Base-by-base conservation (phyloP, 192 early-diverging fungal genomes). In the Rhizophagus clarus region DNA sequence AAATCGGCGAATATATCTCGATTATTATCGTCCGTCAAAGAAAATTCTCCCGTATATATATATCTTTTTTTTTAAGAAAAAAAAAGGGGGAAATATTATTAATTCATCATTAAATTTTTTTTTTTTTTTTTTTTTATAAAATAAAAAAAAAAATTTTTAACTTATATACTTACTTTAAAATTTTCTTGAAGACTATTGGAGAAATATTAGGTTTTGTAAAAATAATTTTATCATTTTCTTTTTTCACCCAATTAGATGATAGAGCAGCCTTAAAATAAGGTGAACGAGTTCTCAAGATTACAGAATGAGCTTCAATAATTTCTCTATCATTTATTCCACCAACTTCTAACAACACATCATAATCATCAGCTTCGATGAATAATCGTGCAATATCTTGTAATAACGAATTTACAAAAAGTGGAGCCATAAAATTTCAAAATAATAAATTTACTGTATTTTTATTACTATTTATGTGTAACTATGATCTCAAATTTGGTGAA, bases 141-240 rank as follows among this genome's bases (percentile, higher is more conserved):
- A n/a, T n/a, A n/a, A n/a, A 51, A 51, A 42, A 42, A 42, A 42
- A 42, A 42, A 42, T 9, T 51, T 51, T 40, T 34, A 34, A 34
- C 34, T 34, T 4, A 34, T 34, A 34, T 4, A 56, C 73, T 22
- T 74, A 74, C 73, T 29, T 74, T 32, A 74, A 32, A 60, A 74
- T 49, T 20, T 49, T 45, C 24, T 22, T 1, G 28, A 74, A 74
- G 5, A 51, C 73, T 20, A 31, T 32, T 24, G 73, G 73, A 8
- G 42, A n/a, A 29, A 60, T 74, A 5, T 74, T 74, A 26, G 73
- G 73, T n/a, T 60, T 74, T 17, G 42, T 32, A 60, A 74, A 74
- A 26, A 74, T 26, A 31, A 61, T 74, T 24, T n/a, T 72, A 34
- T 45, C 34, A 34, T 60, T n/a, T 31, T 60, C 26, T 17, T 29